Conservation (phyloP, 1,284 basidiomycete genomes). For the Agaricales sp. region DNA sequence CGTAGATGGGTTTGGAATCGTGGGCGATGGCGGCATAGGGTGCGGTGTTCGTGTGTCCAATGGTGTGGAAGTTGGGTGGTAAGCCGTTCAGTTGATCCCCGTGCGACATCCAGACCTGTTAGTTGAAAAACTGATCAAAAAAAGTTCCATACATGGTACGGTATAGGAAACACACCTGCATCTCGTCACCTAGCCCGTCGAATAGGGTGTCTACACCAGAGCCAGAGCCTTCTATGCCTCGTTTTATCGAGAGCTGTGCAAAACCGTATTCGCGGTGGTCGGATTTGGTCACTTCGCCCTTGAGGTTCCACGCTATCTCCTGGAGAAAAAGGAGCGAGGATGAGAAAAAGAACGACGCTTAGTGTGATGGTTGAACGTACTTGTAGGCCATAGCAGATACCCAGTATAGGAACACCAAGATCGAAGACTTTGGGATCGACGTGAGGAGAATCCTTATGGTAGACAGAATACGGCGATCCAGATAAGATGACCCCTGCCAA, state of each 20-base stretch:
- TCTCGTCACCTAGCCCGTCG: conserved; percentile 71
- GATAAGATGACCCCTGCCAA: conserved; percentile 87
- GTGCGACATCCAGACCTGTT: conserved; percentile 99
- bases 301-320: conserved; percentile 91
- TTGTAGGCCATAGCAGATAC: conserved; percentile 98
- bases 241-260: conserved; percentile 71
- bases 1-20: conserved; percentile 83
- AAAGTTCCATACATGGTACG: background rate
- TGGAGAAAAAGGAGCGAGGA: conserved; percentile 18
- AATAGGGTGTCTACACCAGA: conserved; percentile 72
- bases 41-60: conserved; percentile 82
- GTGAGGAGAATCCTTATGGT: conserved; percentile 87
- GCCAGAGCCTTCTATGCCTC: conserved; percentile 44
- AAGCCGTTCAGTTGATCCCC: conserved; percentile 87
- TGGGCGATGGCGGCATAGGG: conserved; percentile 95
- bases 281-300: conserved; percentile 83
- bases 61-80: conserved; percentile 80
- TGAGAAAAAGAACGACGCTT: background rate
- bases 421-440: conserved; percentile 95
- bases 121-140: background rate
- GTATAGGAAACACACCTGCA: conserved; percentile 54
- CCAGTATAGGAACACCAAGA: conserved; percentile 85
- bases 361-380: conserved; percentile 26
- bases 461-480: conserved; percentile 98
- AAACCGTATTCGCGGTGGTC: conserved; percentile 95